phyloP scores from a whole-genome alignment of 2,329 filamentous ascomycete species.

The Xylariaceae sp. region DNA sequence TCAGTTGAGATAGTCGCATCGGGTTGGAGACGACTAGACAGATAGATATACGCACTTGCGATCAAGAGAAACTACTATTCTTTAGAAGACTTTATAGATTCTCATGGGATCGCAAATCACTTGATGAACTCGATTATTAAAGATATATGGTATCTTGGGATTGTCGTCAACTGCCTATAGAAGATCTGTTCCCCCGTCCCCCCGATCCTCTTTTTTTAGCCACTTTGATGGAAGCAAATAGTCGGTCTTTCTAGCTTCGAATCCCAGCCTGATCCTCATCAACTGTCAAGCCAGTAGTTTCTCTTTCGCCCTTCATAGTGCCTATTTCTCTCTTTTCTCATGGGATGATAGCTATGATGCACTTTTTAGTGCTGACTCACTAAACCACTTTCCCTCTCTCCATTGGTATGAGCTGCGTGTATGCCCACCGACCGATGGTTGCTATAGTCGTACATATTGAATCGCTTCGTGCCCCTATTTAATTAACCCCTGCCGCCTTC shows the following conservation, averaged over 20 bases:
- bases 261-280: no score
- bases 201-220: not conserved
- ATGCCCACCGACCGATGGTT: not conserved
- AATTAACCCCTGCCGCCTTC: slow-evolving; percentile 49
- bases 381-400: not conserved
- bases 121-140: not conserved
- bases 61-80: no score
- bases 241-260: no score
- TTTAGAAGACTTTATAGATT: no score
- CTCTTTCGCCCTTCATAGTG: no score
- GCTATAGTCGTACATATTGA: not conserved
- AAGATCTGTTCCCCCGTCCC: not conserved
- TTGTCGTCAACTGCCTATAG: not conserved
- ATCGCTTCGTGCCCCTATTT: slow-evolving; percentile 35
- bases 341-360: not conserved
- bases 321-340: not conserved
- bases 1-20: no score
- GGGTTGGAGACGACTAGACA: no score
- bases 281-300: no score
- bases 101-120: not conserved
- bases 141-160: not conserved
- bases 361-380: not conserved
- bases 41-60: no score
- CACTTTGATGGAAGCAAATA: no score
- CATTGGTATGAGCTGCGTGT: no score